Base-by-base conservation (phyloP, 1,284 basidiomycete species). In the Malassezia globosa region DNA sequence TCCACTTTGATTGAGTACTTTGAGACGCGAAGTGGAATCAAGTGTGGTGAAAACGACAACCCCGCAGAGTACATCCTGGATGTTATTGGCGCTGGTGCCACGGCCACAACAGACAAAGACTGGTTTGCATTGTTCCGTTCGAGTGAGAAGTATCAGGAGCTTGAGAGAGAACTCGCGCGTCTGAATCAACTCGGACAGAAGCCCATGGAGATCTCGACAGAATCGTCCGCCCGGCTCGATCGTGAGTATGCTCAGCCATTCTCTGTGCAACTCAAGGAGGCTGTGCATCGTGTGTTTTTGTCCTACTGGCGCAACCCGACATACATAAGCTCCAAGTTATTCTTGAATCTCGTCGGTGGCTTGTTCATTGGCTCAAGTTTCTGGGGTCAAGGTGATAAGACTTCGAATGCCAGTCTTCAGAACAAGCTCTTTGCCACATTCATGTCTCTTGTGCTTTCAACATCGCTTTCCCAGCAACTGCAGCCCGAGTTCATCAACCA, bases 371-470 rank as follows among this genome's bases (percentile, higher is more conserved):
- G 80, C 10, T 61, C 59, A 14, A 58, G 55, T 27, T 66, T 66
- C 63, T 66, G 54, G 56, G 47, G 44, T 11, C 64, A 66, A 35
- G 64, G 64, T 3, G 11, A 45, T 2, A 50, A 48, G 5, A 22
- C 46, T 13, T 56, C 58, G 5, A 42, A 44, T 6, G 59, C 59
- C 8, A 58, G 56, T 14, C 57, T 66, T 23, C 85, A 87, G 70
- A 84, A 85, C 72, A 84, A 87, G 72, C 78, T 88, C 35, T 88
- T 88, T 65, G 66, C 72, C 18, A 68, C 72, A 38, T 75, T 75
- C 58, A 74, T 74, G 72, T 66, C 60, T 5, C 53, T 64, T 11
- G 59, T 68, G 7, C 48, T 70, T 7, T 56, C 58, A 10, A 64
- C 63, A 0, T 63, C 66, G 33, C 51, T 67, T 7, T 58, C 64